Evolutionary conservation across 345 rosid species (phyloP), one percentile per base, ranked within the genome.

Genomic region (Punica granatum): DNA sequence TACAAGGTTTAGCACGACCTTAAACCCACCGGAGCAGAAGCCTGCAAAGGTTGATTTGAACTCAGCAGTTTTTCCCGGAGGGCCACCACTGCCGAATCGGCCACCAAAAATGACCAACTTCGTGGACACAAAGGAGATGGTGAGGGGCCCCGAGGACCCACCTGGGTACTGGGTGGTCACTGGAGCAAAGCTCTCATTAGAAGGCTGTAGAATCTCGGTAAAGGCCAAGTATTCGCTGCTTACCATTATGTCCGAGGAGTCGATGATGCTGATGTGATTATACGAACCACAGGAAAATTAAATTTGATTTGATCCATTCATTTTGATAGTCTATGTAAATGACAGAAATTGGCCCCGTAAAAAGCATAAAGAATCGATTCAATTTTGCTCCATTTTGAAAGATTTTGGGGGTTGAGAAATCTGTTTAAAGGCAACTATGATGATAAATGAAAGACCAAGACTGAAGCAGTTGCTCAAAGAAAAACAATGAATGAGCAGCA

Each of bases 121-220:
- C 34, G 99, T 94, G n/a, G 89, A 94, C 67, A 89, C 87, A 14
- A 91, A 85, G 77, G 97, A 89, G 77, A 90, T 78, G 84, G 78
- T 86, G 66, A 80, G 99, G 75, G 97, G 99, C 48, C 97, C 97
- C 0, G 95, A 94, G 76, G 87, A 85, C 62, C 69, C 75, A 1
- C 99, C 97, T 26, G 99, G 99, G 53, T 94, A 89, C 74, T 94
- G 97, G 99, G 96, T 94, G 67, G 85, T 94, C 41, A 89, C 95
- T 1, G 99, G 99, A 62, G 96, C 99, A 43, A 89, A 85, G 85
- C 92, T 94, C 25, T 82, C 85, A 58, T 72, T 89, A 42, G 96
- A 85, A 49, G 87, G 81, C 53, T 92, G 96, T 31, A 83, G 78
- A 80, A 89, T 94, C 77, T 84, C 97, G 16, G 69, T 91, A 72